phyloP scores from a whole-genome alignment of 208 protist genomes.

The Angomonas ambiguus region DNA sequence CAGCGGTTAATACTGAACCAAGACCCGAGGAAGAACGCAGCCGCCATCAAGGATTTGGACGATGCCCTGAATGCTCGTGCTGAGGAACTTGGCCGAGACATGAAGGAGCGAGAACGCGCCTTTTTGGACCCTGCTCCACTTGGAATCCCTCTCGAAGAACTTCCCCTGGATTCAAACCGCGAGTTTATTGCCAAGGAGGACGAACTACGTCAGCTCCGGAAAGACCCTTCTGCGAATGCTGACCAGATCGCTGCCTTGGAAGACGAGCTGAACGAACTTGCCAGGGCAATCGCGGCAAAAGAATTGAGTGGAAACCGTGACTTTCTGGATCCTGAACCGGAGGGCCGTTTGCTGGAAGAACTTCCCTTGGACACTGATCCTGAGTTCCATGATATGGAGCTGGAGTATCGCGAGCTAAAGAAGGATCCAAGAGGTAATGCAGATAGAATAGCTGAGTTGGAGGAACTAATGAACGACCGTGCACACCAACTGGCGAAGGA shows the following conservation, averaged over 20 bases:
- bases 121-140: constrained; percentile 58
- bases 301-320: constrained; percentile 55
- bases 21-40: constrained; percentile 18
- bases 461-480: constrained; percentile 77
- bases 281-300: constrained; percentile 49
- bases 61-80: constrained; percentile 65
- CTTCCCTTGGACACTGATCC: constrained; percentile 59
- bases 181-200: constrained; percentile 53
- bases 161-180: constrained; percentile 54
- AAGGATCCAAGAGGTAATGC: constrained; percentile 45
- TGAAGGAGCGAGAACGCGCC: constrained; percentile 20
- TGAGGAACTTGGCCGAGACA: constrained; percentile 47
- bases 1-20: constrained; percentile 21
- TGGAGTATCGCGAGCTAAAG: constrained; percentile 54
- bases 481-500: constrained; percentile 62
- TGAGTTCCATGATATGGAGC: constrained; percentile 46
- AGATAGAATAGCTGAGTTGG: constrained; percentile 51
- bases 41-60: constrained; percentile 20
- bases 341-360: constrained; percentile 55
- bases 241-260: constrained; percentile 36
- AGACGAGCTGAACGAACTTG: constrained; percentile 55
- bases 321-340: constrained; percentile 58
- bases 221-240: constrained; percentile 45
- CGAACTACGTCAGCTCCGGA: constrained; percentile 45
- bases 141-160: constrained; percentile 54